phyloP scores from a whole-genome alignment of 148 eudicot species.

The Persicaria maculosa region DNA sequence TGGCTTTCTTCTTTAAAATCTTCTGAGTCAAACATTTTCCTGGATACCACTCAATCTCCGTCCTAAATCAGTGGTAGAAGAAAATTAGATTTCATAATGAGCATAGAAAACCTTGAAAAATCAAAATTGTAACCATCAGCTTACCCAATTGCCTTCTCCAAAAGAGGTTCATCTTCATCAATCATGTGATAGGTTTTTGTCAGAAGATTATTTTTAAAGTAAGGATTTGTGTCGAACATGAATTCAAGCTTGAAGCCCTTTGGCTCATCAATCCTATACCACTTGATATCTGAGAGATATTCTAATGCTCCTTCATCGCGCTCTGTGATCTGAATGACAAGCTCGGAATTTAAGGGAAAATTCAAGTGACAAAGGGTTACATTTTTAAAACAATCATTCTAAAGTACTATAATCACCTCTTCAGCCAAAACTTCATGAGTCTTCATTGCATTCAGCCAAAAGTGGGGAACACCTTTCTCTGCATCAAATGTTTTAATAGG shows the following conservation, averaged over 20 bases:
- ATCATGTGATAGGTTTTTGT: conserved; percentile 70
- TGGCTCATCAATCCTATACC: conserved; percentile 49
- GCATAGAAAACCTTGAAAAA: neutral
- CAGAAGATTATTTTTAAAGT: conserved; percentile 55
- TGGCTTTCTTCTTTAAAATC: conserved; percentile 82
- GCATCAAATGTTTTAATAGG: conserved; percentile 13
- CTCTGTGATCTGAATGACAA: conserved; percentile 59
- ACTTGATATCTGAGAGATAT: conserved; percentile 75
- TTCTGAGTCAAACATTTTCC: conserved; percentile 95
- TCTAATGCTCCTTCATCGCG: conserved; percentile 87
- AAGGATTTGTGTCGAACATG: conserved; percentile 70
- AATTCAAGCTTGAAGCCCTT: conserved; percentile 93
- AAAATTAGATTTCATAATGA: neutral
- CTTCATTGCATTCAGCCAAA: conserved; percentile 65
- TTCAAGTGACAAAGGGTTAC: neutral
- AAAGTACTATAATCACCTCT: conserved; percentile 32
- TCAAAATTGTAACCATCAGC: conserved; percentile 6
- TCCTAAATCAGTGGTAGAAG: conserved; percentile 31
- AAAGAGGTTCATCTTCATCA: conserved; percentile 82
- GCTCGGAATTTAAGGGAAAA: conserved; percentile 2
- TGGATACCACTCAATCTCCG: conserved; percentile 86
- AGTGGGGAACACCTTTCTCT: conserved; percentile 65
- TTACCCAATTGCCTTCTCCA: conserved; percentile 95
- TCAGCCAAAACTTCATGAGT: conserved; percentile 42
- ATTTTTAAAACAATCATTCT: neutral